Conservation (phyloP, 1,284 basidiomycete genomes). For the Fistulinella cinereoalba region DNA sequence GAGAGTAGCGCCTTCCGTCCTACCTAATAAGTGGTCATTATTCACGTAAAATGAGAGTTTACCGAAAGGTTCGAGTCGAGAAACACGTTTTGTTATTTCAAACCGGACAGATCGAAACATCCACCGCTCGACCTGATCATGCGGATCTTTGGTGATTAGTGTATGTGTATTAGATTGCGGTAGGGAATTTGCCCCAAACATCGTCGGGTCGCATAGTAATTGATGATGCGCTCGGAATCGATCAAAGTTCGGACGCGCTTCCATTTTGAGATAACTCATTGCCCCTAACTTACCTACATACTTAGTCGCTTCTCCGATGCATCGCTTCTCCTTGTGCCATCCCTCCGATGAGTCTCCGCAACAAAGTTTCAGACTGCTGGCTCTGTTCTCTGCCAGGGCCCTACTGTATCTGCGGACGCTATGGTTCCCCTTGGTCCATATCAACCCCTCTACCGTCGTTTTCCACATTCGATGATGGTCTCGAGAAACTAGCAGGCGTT, state of each 20-base stretch:
- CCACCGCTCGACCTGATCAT: too few species aligned
- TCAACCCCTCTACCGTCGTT: conserved; percentile 2
- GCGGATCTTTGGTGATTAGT: too few species aligned
- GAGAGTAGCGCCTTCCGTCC: too few species aligned
- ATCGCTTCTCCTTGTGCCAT: background rate
- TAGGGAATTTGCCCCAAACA: too few species aligned
- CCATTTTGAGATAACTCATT: conserved; percentile 4
- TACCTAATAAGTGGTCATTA: too few species aligned
- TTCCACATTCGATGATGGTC: background rate
- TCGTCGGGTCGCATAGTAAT: too few species aligned
- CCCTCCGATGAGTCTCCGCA: conserved; percentile 8
- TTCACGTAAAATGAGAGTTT: too few species aligned
- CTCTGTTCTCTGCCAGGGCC: conserved; percentile 4
- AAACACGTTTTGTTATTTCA: too few species aligned
- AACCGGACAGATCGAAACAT: too few species aligned
- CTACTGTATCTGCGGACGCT: conserved; percentile 7
- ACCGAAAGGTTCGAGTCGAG: too few species aligned
- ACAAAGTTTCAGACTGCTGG: conserved; percentile 8
- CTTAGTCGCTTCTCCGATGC: background rate
- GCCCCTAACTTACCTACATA: background rate
- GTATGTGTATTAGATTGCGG: too few species aligned
- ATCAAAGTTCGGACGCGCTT: background rate
- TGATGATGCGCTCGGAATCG: background rate
- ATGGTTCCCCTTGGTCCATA: conserved; percentile 12
- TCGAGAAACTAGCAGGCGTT: background rate